Conservation (phyloP, 2,329 filamentous ascomycete genomes). For the Coniochaeta sp. region DNA sequence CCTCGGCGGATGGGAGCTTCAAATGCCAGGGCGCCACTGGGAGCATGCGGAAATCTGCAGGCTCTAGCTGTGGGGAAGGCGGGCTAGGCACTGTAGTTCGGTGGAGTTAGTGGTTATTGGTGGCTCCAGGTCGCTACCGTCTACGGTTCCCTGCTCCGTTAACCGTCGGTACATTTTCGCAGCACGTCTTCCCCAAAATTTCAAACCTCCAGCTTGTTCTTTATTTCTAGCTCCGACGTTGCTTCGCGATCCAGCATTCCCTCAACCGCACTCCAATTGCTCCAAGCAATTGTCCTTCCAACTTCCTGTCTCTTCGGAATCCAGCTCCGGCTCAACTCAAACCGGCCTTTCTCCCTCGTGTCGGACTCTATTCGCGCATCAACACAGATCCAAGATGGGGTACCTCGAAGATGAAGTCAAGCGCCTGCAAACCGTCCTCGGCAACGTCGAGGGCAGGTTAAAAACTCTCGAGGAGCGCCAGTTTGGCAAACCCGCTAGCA, state of each 20-base stretch:
- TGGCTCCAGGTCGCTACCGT: neutral
- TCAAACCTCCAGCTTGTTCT: neutral
- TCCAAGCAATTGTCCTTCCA: neutral
- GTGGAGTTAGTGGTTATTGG: neutral
- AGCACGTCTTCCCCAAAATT: neutral
- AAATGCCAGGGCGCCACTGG: neutral
- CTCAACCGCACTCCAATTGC: neutral
- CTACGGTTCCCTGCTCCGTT: neutral
- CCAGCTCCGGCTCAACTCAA: constrained; percentile 13
- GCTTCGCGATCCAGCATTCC: neutral
- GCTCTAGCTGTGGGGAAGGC: neutral
- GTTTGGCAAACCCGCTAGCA: constrained; percentile 38
- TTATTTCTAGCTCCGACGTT: neutral
- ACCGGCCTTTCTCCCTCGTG: constrained; percentile 8
- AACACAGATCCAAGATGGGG: constrained; percentile 58
- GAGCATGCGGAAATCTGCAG: neutral
- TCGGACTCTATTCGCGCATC: constrained; percentile 1
- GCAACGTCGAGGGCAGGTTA: constrained; percentile 78
- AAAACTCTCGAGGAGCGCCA: constrained; percentile 75
- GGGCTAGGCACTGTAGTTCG: neutral
- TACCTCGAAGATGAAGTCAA: constrained; percentile 80
- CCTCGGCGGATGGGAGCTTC: neutral
- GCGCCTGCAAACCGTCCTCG: constrained; percentile 76
- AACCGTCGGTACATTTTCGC: neutral
- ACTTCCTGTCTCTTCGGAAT: constrained; percentile 4